Evolutionary conservation across 2,329 filamentous ascomycete genomes (phyloP), one percentile per base, ranked within the genome.

Genomic region (Phaeophleospora eucalypticola): DNA sequence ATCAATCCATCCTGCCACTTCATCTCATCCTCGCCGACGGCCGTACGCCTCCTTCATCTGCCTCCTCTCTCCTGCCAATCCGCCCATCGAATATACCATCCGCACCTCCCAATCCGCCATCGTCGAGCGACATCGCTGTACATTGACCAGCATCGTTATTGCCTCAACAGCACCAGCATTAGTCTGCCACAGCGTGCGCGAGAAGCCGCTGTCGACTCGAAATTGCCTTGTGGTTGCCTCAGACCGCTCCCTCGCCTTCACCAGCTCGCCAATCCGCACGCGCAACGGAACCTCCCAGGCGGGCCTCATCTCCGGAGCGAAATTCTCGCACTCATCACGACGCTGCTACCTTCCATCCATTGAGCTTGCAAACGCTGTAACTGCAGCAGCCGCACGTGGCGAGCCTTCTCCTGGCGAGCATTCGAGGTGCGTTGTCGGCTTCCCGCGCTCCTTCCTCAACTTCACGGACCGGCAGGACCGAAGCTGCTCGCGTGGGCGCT

Each of bases 361-460:
- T 45, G 38, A 29, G 7, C 24, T 12, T 29, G 24, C n/a, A n/a
- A n/a, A n/a, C n/a, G n/a, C n/a, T n/a, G n/a, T n/a, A n/a, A 39
- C 43, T 51, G 45, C 37, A 41, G 39, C 47, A 50, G 45, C 43
- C 41, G 33, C 21, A 41, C 24, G 32, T 42, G 21, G 36, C 45
- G 35, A 32, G 24, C 46, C 46, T 41, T 32, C 45, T 48, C 44
- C 9, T 39, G 43, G 35, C 42, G 40, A 49, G 41, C 45, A 46
- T 48, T 49, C 27, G 10, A 50, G 43, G 47, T 54, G 48, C 36
- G 54, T 43, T 53, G 34, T 48, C 45, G 41, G 34, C 49, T 45
- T 39, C 45, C 36, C 24, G 21, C 34, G 46, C 49, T 50, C 57
- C 43, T 56, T 53, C 54, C 51, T 47, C 45, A 36, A 46, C 49